phyloP scores from a whole-genome alignment of 805 yeast genomes.

The Isabelozyma rhagii region DNA sequence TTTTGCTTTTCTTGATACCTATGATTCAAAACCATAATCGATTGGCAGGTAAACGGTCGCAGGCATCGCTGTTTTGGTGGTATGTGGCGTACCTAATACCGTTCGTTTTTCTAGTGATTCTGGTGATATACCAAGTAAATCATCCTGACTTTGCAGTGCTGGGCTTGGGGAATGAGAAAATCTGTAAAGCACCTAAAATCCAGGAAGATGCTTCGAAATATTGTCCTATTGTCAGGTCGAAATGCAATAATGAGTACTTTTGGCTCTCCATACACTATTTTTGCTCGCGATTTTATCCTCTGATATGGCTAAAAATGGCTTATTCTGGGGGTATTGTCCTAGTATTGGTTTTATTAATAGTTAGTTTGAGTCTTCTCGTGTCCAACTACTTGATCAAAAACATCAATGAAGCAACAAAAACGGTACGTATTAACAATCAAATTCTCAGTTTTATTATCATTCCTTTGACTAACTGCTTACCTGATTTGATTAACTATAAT shows the following conservation, averaged over 20 bases:
- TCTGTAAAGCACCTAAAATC: not conserved
- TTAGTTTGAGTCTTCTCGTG: constrained; percentile 29
- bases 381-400: constrained; percentile 31
- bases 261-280: constrained; percentile 24
- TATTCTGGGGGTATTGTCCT: constrained; percentile 11
- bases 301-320: constrained; percentile 5
- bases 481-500: constrained; percentile 36
- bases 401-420: constrained; percentile 22
- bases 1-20: not conserved
- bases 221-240: constrained; percentile 14
- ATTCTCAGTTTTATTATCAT: constrained; percentile 30
- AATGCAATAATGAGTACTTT: constrained; percentile 23
- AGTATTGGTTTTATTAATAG: constrained; percentile 13
- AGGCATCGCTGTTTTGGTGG: not conserved
- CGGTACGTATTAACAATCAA: constrained; percentile 21
- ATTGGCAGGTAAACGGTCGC: not conserved
- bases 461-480: constrained; percentile 35
- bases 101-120: not conserved
- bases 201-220: not conserved
- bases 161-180: not conserved
- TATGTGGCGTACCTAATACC: not conserved
- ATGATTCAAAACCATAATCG: not conserved
- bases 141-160: not conserved
- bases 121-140: not conserved
- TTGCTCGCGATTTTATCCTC: constrained; percentile 20